A percentile compares a stretch with the other conserved stretches of the same genome.
Evolutionary conservation across 1,284 basidiomycete species (phyloP).

Genomic region (Entoloma clypeatum): DNA sequence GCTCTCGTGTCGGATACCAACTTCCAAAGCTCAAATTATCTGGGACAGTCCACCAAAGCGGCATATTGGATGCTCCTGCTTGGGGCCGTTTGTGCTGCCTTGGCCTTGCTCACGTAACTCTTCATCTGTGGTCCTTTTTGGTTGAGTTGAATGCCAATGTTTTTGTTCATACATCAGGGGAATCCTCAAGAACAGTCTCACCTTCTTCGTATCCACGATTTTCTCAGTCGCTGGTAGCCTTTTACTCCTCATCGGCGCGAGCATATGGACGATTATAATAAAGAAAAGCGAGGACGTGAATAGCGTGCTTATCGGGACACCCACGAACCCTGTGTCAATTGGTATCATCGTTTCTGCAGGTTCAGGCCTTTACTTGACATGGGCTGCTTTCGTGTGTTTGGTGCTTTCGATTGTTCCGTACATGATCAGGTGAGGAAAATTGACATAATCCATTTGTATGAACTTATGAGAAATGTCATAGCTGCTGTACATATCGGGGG

Average conservation of each 20-base stretch:
- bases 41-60: constrained; percentile 59
- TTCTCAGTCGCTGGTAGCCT: constrained; percentile 59
- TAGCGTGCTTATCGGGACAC: constrained; percentile 39
- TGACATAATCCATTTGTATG: too few relatives aligned
- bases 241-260: constrained; percentile 63
- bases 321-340: constrained; percentile 38
- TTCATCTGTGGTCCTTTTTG: constrained; percentile 7
- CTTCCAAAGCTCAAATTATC: constrained; percentile 58
- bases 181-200: constrained; percentile 56
- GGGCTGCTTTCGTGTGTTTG: constrained; percentile 68
- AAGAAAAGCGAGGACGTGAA: constrained; percentile 62
- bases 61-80: constrained; percentile 75
- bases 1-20: constrained; percentile 49
- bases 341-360: constrained; percentile 64
- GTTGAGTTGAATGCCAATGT: constrained; percentile 8
- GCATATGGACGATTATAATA: constrained; percentile 74
- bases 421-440: constrained; percentile 66
- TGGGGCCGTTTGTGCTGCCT: constrained; percentile 61
- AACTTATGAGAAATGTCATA: constrained; percentile 21
- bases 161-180: constrained; percentile 46
- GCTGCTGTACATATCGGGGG: constrained; percentile 70
- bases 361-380: constrained; percentile 57
- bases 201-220: constrained; percentile 65
- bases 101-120: constrained; percentile 61
- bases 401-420: constrained; percentile 65